Base-by-base conservation (phyloP, 2,329 filamentous ascomycete species). In the Dichotomopilus funicola region DNA sequence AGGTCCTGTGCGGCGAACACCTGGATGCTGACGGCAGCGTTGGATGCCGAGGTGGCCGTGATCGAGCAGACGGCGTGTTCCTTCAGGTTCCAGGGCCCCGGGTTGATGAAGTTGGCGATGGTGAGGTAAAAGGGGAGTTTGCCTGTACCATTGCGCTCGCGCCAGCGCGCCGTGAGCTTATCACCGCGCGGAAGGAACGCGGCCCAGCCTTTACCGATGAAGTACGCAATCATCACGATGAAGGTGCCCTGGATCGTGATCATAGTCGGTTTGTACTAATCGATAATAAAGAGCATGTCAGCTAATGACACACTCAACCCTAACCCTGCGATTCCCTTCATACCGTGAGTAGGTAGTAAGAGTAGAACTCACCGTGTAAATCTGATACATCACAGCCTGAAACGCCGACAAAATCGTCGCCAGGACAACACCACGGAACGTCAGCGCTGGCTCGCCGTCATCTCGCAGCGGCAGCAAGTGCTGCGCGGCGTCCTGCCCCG, bases 151-250 rank as follows among this genome's bases (percentile, higher is more conserved):
- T 71, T 70, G 13, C 65, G 64, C 3, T 63, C 70, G 46, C 73
- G 71, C 78, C 78, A 82, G 43, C 70, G 65, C 33, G 74, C 71
- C 55, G 78, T 72, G 4, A 72, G 65, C n/a, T 65, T 66, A 51
- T 82, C 79, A 10, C 78, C 79, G 5, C 79, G 78, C 1, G 80
- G 79, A 2, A 81, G 70, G 5, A 76, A 57, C 0, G 63, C 60
- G 0, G 77, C 70, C 75, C 73, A 79, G 3, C 67, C 73, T 7
- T 76, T 77, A 7, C 80, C 80, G 1, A 75, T 49, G 49, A 82
- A 81, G 66, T 81, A 81, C 10, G 77, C 75, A 46, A 82, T 79
- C 42, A 82, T 72, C 5, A 80, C 78, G 51, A 81, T 79, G 53
- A 81, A 82, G 0, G 78, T 81, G 40, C 78, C 78, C 12, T 72